Percentiles rank a stretch among this genome's conserved stretches.
Evolutionary conservation across 345 rosid genomes (phyloP).

Genomic region (Aquilaria yunnanensis): DNA sequence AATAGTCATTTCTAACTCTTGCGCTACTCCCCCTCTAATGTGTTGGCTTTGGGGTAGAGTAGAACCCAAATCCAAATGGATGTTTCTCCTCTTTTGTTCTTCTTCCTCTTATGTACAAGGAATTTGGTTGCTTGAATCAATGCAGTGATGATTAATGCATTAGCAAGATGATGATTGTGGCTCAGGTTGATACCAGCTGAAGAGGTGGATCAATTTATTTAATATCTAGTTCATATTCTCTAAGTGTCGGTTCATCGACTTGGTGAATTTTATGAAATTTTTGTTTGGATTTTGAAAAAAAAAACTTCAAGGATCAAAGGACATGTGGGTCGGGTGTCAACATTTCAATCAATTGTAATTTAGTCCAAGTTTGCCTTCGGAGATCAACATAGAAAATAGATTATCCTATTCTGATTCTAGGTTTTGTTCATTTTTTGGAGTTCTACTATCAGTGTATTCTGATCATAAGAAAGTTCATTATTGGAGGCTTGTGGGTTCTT

Average conservation of each 20-base stretch:
- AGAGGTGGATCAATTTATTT: constrained; percentile 1
- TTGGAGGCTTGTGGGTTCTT: no score
- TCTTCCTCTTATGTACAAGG: no score
- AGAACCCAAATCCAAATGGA: no score
- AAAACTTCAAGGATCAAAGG: constrained; percentile 2
- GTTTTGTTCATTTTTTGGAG: no score
- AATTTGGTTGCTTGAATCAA: background rate
- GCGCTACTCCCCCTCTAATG: background rate
- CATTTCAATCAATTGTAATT: background rate
- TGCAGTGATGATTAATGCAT: constrained; percentile 8
- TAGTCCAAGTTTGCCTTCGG: constrained; percentile 18
- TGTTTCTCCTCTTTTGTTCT: background rate
- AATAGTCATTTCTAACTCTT: no score
- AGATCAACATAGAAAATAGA: constrained; percentile 7
- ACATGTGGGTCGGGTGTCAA: constrained; percentile 14
- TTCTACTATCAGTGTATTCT: background rate
- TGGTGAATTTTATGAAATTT: background rate
- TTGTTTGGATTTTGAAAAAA: background rate
- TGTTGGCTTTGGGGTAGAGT: constrained; percentile 1
- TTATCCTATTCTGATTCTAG: background rate
- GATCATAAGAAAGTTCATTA: no score
- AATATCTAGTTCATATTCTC: constrained; percentile 16
- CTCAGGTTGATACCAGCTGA: background rate
- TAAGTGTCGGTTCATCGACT: background rate
- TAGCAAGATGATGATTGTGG: constrained; percentile 9